These are phyloP conservation scores for Emydomyces testavorans DNA, from an alignment of 2,329 filamentous ascomycete species.

Conservation along the genomic window DNA sequence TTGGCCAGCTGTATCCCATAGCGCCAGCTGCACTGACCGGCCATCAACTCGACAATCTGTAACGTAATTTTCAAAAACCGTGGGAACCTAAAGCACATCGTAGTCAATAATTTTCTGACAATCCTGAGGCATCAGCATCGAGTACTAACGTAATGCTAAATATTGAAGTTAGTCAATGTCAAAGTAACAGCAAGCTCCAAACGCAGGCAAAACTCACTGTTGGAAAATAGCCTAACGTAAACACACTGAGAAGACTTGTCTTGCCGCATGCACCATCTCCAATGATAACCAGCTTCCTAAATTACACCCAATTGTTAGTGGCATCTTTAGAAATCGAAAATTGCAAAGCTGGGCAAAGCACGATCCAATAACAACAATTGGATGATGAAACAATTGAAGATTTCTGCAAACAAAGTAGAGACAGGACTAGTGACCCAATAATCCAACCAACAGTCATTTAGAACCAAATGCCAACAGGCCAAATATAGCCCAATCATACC, in stretches of 20 bases:
- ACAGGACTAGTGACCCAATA: too few relatives aligned
- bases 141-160: conserved; percentile 37
- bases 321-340: conserved; percentile 9
- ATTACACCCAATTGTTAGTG: conserved; percentile 8
- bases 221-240: conserved; percentile 94
- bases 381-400: not conserved
- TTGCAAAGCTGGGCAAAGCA: not conserved
- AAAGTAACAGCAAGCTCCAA: not conserved
- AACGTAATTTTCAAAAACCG: conserved; percentile 98
- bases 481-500: conserved; percentile 12
- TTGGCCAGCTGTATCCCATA: conserved; percentile 99
- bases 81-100: conserved; percentile 57
- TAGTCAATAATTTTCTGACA: conserved; percentile 9
- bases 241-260: conserved; percentile 92
- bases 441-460: too few relatives aligned
- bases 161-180: conserved; percentile 1
- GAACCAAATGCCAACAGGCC: too few relatives aligned
- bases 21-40: conserved; percentile 91
- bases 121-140: too few relatives aligned
- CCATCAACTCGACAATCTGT: conserved; percentile 97
- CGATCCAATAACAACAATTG: not conserved
- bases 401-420: not conserved
- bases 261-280: conserved; percentile 97
- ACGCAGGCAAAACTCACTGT: conserved; percentile 53
- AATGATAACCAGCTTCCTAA: conserved; percentile 90